These are phyloP conservation scores for Macrocybe gigantea DNA, from an alignment of 768 basidiomycete species.

Conservation along the genomic window DNA sequence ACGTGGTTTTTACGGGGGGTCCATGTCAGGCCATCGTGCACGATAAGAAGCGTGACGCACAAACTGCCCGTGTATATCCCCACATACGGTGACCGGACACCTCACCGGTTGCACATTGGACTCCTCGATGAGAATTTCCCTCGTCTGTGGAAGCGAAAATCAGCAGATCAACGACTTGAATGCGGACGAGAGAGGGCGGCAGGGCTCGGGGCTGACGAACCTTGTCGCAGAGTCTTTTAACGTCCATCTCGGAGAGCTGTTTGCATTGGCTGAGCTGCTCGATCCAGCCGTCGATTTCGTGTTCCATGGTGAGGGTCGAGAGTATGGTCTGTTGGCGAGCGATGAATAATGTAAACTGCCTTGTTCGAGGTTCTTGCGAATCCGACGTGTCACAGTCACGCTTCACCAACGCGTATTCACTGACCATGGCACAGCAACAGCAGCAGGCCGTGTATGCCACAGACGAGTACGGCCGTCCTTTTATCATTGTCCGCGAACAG, in stretches of 20 bases:
- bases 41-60: conserved; percentile 51
- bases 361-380: not conserved
- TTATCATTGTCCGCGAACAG: conserved; percentile 95
- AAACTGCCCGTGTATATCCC: conserved; percentile 99
- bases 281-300: conserved; percentile 96
- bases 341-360: no score
- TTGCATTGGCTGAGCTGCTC: conserved; percentile 96
- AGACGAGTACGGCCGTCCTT: conserved; percentile 95
- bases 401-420: conserved; percentile 30
- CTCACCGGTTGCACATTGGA: conserved; percentile 97
- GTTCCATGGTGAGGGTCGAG: conserved; percentile 35
- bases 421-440: not conserved
- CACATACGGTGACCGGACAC: conserved; percentile 99
- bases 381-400: no score
- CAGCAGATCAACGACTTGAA: conserved; percentile 15
- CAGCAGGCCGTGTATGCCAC: conserved; percentile 76
- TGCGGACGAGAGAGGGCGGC: conserved; percentile 3
- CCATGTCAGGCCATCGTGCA: conserved; percentile 3
- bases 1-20: no score
- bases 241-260: conserved; percentile 90
- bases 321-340: conserved; percentile 11
- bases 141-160: conserved; percentile 51
- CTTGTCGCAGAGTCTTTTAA: conserved; percentile 99
- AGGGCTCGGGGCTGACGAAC: conserved; percentile 31
- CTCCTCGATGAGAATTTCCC: conserved; percentile 98